Conservation (phyloP, 2,329 filamentous ascomycete species). For the Sclerotinia nivalis region DNA sequence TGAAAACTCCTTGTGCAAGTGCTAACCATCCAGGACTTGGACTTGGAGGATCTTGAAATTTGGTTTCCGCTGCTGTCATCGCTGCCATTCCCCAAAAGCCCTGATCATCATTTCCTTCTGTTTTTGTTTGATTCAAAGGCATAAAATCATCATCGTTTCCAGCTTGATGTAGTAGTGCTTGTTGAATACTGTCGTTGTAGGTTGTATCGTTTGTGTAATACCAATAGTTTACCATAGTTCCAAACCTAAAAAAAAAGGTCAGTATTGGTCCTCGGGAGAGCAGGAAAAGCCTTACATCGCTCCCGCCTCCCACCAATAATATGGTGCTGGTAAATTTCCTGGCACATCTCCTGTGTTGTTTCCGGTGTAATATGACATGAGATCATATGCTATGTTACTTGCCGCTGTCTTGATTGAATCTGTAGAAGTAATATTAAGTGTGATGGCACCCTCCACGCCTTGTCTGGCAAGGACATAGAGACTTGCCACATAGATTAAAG, state of each 20-base stretch:
- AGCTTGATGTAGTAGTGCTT: constrained; percentile 71
- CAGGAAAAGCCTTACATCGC: constrained; percentile 53
- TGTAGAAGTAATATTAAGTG: constrained; percentile 24
- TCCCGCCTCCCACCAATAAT: constrained; percentile 38
- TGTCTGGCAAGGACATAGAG: constrained; percentile 19
- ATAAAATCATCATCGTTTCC: constrained; percentile 73
- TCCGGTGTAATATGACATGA: constrained; percentile 54
- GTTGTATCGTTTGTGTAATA: constrained; percentile 71
- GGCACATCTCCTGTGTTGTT: constrained; percentile 49
- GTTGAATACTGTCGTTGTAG: constrained; percentile 55
- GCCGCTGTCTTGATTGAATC: constrained; percentile 39
- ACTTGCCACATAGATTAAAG: constrained; percentile 13
- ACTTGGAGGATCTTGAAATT: constrained; percentile 56
- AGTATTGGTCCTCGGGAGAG: constrained; percentile 1
- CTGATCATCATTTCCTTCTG: constrained; percentile 59
- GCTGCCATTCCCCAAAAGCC: constrained; percentile 69
- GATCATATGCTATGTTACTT: constrained; percentile 45
- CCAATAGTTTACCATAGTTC: constrained; percentile 76
- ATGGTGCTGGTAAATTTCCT: constrained; percentile 47
- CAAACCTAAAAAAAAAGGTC: constrained; percentile 41
- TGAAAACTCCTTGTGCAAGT: constrained; percentile 76
- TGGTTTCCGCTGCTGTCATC: constrained; percentile 68
- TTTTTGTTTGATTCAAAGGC: constrained; percentile 65
- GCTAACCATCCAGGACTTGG: constrained; percentile 65
- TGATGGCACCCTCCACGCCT: constrained; percentile 20